Evolutionary conservation across 2,329 filamentous ascomycete genomes (phyloP).

Genomic region (Emericellopsis cladophorae): DNA sequence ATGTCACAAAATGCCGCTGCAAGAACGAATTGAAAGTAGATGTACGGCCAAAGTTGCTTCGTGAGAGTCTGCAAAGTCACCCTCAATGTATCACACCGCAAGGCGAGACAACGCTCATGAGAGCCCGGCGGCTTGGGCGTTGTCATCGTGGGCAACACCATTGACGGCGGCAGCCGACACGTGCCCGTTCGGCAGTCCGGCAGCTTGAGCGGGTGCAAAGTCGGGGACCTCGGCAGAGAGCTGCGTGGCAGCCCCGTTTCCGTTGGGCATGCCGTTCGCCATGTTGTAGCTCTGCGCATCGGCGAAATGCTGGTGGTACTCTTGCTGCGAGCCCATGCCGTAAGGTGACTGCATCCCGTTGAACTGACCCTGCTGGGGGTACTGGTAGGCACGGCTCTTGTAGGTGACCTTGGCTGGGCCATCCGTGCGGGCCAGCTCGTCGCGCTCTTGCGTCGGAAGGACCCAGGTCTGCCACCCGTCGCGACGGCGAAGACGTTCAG

Average conservation of each 20-base stretch:
- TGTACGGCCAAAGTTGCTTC: too few species aligned
- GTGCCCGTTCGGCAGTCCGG: conserved; percentile 9
- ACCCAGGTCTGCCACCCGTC: conserved; percentile 75
- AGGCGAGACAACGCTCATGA: neutral
- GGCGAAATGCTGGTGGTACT: conserved; percentile 11
- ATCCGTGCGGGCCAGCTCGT: conserved; percentile 59
- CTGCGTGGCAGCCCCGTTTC: conserved; percentile 4
- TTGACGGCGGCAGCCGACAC: neutral
- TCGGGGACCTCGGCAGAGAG: conserved; percentile 11
- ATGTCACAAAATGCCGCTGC: too few species aligned
- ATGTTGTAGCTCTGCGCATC: neutral
- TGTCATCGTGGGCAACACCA: neutral
- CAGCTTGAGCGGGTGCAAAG: conserved; percentile 7
- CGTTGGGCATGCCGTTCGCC: conserved; percentile 1
- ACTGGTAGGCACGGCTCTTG: conserved; percentile 19
- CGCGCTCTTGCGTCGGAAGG: conserved; percentile 56
- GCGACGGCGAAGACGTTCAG: conserved; percentile 61
- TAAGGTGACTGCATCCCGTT: conserved; percentile 18
- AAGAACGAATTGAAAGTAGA: too few species aligned
- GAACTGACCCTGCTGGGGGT: conserved; percentile 11
- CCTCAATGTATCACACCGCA: neutral
- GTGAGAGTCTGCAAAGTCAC: too few species aligned
- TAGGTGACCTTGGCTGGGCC: conserved; percentile 37
- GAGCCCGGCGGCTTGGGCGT: neutral
- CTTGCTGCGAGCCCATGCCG: conserved; percentile 13